Evolutionary conservation across 1,139 yeast species (phyloP), one percentile per base, ranked within the genome.

Genomic region (Groenewaldozyma auringiensis): DNA sequence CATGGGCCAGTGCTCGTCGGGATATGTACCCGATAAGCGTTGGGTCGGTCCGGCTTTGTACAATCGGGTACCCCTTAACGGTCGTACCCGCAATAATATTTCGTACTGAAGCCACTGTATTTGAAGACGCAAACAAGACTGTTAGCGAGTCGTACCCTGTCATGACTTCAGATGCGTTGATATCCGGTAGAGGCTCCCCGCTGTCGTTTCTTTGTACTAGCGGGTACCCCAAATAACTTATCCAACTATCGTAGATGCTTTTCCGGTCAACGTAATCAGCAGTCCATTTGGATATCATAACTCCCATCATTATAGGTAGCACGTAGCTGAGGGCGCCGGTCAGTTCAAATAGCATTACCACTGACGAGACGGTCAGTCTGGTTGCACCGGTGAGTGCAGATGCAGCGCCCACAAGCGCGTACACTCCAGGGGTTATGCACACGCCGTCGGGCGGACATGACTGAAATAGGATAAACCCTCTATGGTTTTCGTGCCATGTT

Each of bases 321-420:
- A 92, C 85, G 60, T 86, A 89, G 42, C 85, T 78, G 43, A 88
- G 71, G 1, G 96, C 97, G 20, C 97, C 97, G 0, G 97, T 92
- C 45, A 92, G 70, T 64, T 94, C 99, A 67, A 92, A 88, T 92
- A 94, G 84, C 39, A 94, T 83, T 6, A 94, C 92, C 0, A 88
- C 98, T 9, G 92, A 95, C 0, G 97, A 82, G 2, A 92, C 84
- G 0, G 96, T 88, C 52, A 94, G 69, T 55, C 92, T 86, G 0
- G 98, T 92, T 18, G 88, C 87, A 2, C 98, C 98, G 61, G 95
- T 82, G 42, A 94, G 71, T 0, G 96, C 88, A 1, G 97, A 94
- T 0, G 94, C 97, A 0, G 98, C 97, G 1, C 98, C 99, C n/a
- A 94, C 74, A 50, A 94, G 82, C 0, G 98, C 95, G 64, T 89